Evolutionary conservation across 2,329 filamentous ascomycete species (phyloP).

Genomic region (Colletotrichum trifolii): DNA sequence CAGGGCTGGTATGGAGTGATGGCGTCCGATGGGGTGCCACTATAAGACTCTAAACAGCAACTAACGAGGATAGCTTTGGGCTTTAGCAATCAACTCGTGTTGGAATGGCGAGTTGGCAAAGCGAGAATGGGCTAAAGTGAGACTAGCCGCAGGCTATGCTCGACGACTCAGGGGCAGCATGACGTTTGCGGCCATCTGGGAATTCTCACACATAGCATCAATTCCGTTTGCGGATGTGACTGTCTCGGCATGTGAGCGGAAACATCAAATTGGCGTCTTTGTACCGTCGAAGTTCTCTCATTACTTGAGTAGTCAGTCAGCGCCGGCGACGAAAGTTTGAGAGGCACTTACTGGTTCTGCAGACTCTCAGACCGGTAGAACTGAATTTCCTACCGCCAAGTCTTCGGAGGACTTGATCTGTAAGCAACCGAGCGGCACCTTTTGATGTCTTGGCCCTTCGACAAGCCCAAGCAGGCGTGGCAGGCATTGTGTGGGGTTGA

Average conservation of each 20-base stretch:
- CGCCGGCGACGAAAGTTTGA: too few relatives aligned
- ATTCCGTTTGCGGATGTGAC: constrained; percentile 9
- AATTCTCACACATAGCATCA: not conserved
- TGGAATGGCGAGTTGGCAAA: constrained; percentile 4
- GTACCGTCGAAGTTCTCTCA: not conserved
- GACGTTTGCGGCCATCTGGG: constrained; percentile 9
- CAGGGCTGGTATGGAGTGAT: not conserved
- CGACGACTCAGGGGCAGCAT: constrained; percentile 15
- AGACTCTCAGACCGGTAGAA: too few relatives aligned
- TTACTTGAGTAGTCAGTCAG: not conserved
- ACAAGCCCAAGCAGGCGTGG: too few relatives aligned
- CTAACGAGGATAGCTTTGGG: constrained; percentile 8
- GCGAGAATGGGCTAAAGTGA: constrained; percentile 1
- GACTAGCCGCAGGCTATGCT: constrained; percentile 19
- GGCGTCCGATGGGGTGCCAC: not conserved
- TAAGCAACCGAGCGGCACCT: too few relatives aligned
- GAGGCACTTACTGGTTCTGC: too few relatives aligned
- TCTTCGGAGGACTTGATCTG: too few relatives aligned
- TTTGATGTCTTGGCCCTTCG: too few relatives aligned
- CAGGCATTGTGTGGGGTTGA: too few relatives aligned
- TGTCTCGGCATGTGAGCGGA: constrained; percentile 8
- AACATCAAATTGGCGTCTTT: not conserved
- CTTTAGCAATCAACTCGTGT: not conserved
- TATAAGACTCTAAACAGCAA: not conserved
- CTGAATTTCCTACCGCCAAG: too few relatives aligned